Evolutionary conservation across 2,329 filamentous ascomycete genomes (phyloP), one percentile per base, ranked within the genome.

Genomic region (Fusarium dimerum): DNA sequence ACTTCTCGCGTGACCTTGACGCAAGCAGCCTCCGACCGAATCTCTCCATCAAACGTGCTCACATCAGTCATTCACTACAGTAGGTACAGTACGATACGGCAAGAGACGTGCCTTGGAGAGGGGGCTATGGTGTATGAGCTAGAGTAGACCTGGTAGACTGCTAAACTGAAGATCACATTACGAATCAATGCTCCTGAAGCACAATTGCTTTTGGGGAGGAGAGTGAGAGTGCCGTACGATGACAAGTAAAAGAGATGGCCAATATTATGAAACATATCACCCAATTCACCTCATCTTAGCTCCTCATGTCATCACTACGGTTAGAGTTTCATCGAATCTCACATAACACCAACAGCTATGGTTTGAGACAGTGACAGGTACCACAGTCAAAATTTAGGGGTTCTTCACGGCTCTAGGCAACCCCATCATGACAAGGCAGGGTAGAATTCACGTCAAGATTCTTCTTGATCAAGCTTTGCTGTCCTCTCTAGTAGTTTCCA

Each of bases 1-100:
- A 53, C 61, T 46, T 51, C 68, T 68, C 66, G 66, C 65, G 66
- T 68, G 66, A 68, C 66, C 66, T 15, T 64, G 63, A 63, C 65
- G 66, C 66, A 68, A 67, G 54, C 61, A 63, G 63, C 60, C 50
- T 50, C 48, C 55, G 55, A 45, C 48, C 49, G 52, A 65, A 63
- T 56, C 60, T 51, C 47, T 53, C 49, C 55, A 61, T 49, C 42
- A 52, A 39, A 20, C 32, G 51, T 45, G 48, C 48, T 51, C 36
- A 43, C 15, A 42, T 44, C 54, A 56, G 52, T 51, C 53, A 38
- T 42, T 56, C 49, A 45, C 46, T 40, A 47, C 40, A 58, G 51
- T 42, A 51, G 57, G 54, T 47, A 15, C 20, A 36, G 12, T 13
- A 16, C 36, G n/a, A 39, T 16, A 39, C 7, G 20, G 20, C 20